These are phyloP conservation scores for Coemansia sp. DNA, from an alignment of 192 early-diverging fungal genomes.

Conservation along the genomic window DNA sequence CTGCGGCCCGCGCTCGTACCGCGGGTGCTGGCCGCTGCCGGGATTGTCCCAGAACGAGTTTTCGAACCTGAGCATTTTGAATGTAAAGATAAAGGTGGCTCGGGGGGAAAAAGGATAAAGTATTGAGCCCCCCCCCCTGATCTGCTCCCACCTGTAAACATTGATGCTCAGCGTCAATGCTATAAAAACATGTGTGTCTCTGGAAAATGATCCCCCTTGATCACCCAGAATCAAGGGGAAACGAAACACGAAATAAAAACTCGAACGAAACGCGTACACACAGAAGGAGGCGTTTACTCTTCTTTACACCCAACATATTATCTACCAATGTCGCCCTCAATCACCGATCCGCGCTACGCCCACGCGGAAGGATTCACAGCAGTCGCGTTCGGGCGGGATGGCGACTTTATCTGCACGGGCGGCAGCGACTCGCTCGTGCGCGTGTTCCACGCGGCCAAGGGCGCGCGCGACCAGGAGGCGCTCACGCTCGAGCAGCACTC, in stretches of 20 bases:
- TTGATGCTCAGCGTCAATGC: too few species aligned
- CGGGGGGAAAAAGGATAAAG: too few species aligned
- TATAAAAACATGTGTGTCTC: too few species aligned
- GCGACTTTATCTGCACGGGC: conserved; percentile 38
- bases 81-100: too few species aligned
- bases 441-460: conserved; percentile 26
- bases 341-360: conserved; percentile 35
- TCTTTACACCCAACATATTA: too few species aligned
- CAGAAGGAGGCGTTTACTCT: too few species aligned
- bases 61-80: conserved; percentile 55
- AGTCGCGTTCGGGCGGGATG: conserved; percentile 26
- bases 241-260: too few species aligned
- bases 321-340: conserved; percentile 13
- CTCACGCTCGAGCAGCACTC: conserved; percentile 46
- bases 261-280: too few species aligned
- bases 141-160: too few species aligned
- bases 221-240: too few species aligned
- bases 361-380: conserved; percentile 51
- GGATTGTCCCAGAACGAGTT: conserved; percentile 57
- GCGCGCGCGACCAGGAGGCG: conserved; percentile 43
- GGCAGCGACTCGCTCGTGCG: conserved; percentile 48
- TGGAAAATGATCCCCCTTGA: too few species aligned
- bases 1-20: conserved; percentile 47
- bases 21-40: conserved; percentile 40
- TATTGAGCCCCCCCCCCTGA: too few species aligned